Evolutionary conservation across 2,329 filamentous ascomycete species (phyloP), one percentile per base, ranked within the genome.

Genomic region (Scedosporium apiospermum): DNA sequence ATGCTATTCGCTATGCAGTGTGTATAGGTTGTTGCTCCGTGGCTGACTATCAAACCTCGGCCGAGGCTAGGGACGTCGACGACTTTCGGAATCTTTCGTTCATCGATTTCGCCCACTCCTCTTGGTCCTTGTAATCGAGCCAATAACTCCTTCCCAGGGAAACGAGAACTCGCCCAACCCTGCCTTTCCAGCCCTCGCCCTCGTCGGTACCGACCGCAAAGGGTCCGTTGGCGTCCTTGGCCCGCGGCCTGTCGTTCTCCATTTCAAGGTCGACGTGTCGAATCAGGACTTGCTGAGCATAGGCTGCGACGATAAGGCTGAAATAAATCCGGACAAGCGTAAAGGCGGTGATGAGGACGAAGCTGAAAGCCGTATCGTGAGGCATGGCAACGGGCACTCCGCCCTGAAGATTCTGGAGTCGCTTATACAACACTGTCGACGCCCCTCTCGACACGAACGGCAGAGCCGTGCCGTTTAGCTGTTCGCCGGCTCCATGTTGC

Each of bases 241-340:
- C 64, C 21, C 57, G 23, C 12, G 62, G 57, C 34, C 65, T 60
- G 49, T 66, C 62, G 41, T 64, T 65, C 64, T 64, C 64, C 27
- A 53, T 44, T 44, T 42, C 49, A 27, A 64, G 62, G 53, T 66
- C 62, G 71, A 76, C 73, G 71, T 90, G 85, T 67, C 87, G 86
- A 64, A 89, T 83, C 59, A 97, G 76, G 14, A 90, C 88, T 71
- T 88, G 84, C 65, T 91, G 85, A 3, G 93, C 91, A 73, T 90
- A 95, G 6, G 90, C 86, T 75, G 96, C 86, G 72, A 96, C 86
- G 62, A 97, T 82, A 44, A 96, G 78, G 67, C 89, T 85, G 69
- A 96, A 93, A 77, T 97, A 97, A 34, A 92, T 74, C 34, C 93
- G 83, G 49, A 96, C 79, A 12, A 88, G 78, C 76, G 89, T 96